Percentiles rank a stretch among this genome's conserved stretches.
Conservation (phyloP, 164 flowering plant species). For the Macadamia integrifolia region DNA sequence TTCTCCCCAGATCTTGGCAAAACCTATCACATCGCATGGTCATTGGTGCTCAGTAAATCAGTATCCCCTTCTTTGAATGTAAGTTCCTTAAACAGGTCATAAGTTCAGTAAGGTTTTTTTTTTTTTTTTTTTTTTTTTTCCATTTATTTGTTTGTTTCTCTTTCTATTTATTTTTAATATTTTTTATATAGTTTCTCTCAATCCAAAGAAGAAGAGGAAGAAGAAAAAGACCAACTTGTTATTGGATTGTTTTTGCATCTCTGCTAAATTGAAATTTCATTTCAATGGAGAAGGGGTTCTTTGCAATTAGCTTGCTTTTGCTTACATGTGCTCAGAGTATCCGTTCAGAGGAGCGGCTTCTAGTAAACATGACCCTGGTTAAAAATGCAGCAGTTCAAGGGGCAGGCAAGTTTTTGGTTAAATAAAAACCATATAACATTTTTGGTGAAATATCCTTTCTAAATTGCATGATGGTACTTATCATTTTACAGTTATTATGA, state of each 20-base stretch:
- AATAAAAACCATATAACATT: background rate
- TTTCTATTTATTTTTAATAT: background rate
- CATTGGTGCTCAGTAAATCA: background rate
- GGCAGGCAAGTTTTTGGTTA: slow-evolving; percentile 42
- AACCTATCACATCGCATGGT: background rate
- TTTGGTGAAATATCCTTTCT: background rate
- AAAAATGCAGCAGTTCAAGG: slow-evolving; percentile 46
- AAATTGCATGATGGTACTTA: background rate
- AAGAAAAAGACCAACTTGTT: background rate
- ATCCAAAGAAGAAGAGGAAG: background rate
- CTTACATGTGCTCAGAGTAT: slow-evolving; percentile 23
- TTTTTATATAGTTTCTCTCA: background rate
- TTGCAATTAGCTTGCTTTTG: slow-evolving; percentile 16
- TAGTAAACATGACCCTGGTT: slow-evolving; percentile 68
- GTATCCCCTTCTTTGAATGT: background rate
- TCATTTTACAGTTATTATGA: no score
- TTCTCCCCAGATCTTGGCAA: background rate
- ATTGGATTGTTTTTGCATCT: no score
- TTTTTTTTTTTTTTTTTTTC: background rate
- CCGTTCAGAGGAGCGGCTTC: slow-evolving; percentile 24
- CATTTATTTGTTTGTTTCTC: background rate
- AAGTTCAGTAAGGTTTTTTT: background rate
- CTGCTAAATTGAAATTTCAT: background rate
- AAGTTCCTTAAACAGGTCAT: background rate
- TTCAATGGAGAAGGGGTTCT: background rate